Conservation (phyloP, 2,329 filamentous ascomycete species). For the Cercospora zeina region DNA sequence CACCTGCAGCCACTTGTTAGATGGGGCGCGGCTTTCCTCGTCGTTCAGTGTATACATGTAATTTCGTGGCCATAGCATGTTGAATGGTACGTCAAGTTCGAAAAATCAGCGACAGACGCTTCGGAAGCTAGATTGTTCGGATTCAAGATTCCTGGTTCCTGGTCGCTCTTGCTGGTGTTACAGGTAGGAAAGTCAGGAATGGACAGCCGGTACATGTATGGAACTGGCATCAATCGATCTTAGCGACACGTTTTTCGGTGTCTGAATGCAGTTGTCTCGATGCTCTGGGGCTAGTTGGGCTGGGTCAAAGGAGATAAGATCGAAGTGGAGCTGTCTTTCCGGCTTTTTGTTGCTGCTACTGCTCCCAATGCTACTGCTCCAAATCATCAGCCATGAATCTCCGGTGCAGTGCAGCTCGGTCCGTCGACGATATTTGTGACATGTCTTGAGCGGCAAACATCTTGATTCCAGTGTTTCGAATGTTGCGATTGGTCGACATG, state of each 20-base stretch:
- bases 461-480: not conserved
- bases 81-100: not conserved
- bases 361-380: too few relatives aligned
- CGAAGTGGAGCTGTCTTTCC: too few relatives aligned
- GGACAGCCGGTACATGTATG: too few relatives aligned
- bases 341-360: too few relatives aligned
- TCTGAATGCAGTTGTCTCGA: too few relatives aligned
- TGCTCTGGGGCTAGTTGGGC: too few relatives aligned
- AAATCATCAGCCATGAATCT: too few relatives aligned
- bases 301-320: too few relatives aligned
- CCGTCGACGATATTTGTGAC: not conserved
- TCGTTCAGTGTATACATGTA: not conserved
- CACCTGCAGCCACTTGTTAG: not conserved
- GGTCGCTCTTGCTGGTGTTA: not conserved
- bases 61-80: not conserved
- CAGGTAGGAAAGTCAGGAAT: not conserved
- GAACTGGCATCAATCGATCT: not conserved
- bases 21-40: not conserved
- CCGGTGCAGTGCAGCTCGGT: not conserved
- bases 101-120: too few relatives aligned
- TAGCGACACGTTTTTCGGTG: not conserved
- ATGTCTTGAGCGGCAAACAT: not conserved
- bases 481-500: slow-evolving; percentile 1
- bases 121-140: too few relatives aligned
- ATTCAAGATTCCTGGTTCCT: not conserved